A percentile compares a stretch with the other conserved stretches of the same genome.
phyloP scores from a whole-genome alignment of 2,329 filamentous ascomycete species.

The Rachicladosporium sp. region DNA sequence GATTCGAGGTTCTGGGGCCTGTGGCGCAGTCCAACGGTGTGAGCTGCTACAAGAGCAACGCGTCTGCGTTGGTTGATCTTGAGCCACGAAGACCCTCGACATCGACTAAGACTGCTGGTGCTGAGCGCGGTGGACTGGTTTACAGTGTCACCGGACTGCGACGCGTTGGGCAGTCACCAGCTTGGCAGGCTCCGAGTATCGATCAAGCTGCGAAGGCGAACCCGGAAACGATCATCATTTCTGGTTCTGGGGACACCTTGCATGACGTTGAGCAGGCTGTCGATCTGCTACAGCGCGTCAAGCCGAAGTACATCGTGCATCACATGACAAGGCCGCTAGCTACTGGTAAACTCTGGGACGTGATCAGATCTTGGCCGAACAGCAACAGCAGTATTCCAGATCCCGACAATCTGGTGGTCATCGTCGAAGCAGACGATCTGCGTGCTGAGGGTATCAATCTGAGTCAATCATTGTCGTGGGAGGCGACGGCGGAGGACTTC shows the following conservation, averaged over 20 bases:
- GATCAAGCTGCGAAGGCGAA: conserved; percentile 9
- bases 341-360: conserved; percentile 21
- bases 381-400: conserved; percentile 19
- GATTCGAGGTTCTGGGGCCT: conserved; percentile 18
- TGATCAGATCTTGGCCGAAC: conserved; percentile 21
- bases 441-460: conserved; percentile 22
- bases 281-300: conserved; percentile 20
- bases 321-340: conserved; percentile 23
- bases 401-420: conserved; percentile 21
- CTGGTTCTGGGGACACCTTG: conserved; percentile 20
- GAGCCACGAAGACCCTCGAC: neutral
- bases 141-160: conserved; percentile 13
- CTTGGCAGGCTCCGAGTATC: conserved; percentile 18
- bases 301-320: conserved; percentile 21
- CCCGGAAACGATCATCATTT: conserved; percentile 19
- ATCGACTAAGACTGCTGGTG: no score
- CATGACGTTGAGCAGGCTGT: conserved; percentile 22
- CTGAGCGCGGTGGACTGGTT: neutral
- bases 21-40: conserved; percentile 13
- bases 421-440: conserved; percentile 23
- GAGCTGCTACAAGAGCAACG: conserved; percentile 18
- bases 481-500: conserved; percentile 22
- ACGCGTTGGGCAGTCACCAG: conserved; percentile 14
- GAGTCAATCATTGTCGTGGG: conserved; percentile 22
- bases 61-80: conserved; percentile 19